Base-by-base conservation (phyloP, 495 filamentous ascomycete species). In the Lophiostoma macrostomum region DNA sequence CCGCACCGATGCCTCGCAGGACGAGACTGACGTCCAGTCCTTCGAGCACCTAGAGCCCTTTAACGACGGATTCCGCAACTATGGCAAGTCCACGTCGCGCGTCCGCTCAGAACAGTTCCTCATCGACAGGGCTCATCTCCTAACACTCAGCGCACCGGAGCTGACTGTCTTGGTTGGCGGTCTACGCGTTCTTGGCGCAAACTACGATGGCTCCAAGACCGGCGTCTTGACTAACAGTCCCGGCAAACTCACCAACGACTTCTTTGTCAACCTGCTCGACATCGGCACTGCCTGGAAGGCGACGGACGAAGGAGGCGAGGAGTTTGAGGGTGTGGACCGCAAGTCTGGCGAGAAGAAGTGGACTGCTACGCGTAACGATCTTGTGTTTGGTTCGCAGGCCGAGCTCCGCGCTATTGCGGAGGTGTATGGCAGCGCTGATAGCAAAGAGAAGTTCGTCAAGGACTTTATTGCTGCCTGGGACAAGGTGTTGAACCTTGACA, bases 31-130 rank as follows among this genome's bases (percentile, higher is more conserved):
- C 48, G 73, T 73, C 42, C 63, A 80, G 43, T 82, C 82, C 4
- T 80, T 86, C 71, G 52, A 54, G 27, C 71, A 81, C 64, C 76
- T 88, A 46, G 76, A 85, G 71, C 82, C 84, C 0, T 37, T 68
- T 22, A 73, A 73, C 44, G 84, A 88, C 58, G 84, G 81, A 18
- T 88, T 88, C 84, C 84, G 84, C 69, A 86, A 81, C 77, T 88
- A 84, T 59, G 83, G 83, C 63, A 70, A 73, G 39, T 78, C 76
- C 7, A 79, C 76, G 4, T 42, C 61, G 4, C 79, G 81, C 25
- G 81, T 82, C 2, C 72, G 71, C 59, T 74, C 77, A 19, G 84
- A 88, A 68, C 75, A 85, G 59, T 74, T 78, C 63, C 78, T 87
- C 36, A 74, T 88, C 53, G 84, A 88, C 76, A 75, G 69, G 50